Conservation (phyloP, 192 early-diverging fungal genomes). For the Coemansia sp. region DNA sequence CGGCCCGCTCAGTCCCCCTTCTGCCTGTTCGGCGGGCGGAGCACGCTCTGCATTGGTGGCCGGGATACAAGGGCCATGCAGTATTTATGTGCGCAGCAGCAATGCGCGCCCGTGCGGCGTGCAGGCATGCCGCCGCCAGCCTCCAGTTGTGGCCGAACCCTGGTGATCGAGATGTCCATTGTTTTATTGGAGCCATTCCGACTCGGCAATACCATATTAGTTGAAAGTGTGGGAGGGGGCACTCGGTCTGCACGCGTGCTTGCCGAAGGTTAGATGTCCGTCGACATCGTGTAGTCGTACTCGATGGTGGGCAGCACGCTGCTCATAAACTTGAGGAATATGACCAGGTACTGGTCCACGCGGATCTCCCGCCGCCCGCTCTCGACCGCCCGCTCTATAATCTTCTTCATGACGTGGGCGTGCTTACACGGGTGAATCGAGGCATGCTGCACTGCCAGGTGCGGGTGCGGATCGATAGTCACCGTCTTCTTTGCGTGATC, state of each 20-base stretch:
- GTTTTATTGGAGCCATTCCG: too few relatives aligned
- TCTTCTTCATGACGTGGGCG: conserved; percentile 94
- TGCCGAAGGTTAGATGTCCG: conserved; percentile 47
- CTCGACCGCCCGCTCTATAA: conserved; percentile 68
- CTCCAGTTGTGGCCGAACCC: too few relatives aligned
- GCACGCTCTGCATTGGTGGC: too few relatives aligned
- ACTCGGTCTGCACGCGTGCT: neutral
- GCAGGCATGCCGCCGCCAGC: neutral
- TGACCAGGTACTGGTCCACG: conserved; percentile 92
- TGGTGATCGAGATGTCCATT: too few relatives aligned
- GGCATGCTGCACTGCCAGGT: conserved; percentile 79
- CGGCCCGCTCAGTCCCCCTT: neutral
- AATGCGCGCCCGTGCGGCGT: neutral
- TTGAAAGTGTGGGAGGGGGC: too few relatives aligned
- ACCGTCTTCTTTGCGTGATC: conserved; percentile 99
- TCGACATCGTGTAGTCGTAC: conserved; percentile 92
- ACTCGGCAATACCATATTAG: too few relatives aligned
- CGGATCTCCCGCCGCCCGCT: conserved; percentile 65
- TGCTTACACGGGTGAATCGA: conserved; percentile 99
- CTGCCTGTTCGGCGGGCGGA: neutral
- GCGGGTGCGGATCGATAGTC: conserved; percentile 95
- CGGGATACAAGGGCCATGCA: too few relatives aligned
- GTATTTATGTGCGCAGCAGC: neutral
- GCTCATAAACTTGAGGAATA: conserved; percentile 98
- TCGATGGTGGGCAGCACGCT: conserved; percentile 96